Base-by-base conservation (phyloP, 2,329 filamentous ascomycete genomes). In the Pseudopyrenochaeta lycopersici region DNA sequence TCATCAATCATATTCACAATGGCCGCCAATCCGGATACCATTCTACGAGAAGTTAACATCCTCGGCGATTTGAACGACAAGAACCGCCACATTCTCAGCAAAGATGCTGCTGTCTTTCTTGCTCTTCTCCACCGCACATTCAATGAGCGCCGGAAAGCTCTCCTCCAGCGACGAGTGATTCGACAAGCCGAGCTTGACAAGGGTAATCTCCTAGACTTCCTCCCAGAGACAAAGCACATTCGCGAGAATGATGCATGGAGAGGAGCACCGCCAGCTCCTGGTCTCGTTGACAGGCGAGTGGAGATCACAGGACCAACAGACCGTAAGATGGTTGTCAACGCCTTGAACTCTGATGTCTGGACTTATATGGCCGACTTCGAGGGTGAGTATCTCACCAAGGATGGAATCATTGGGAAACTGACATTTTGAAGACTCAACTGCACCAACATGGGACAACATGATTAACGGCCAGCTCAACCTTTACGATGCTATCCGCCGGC, bases 361-460 rank as follows among this genome's bases (percentile, higher is more conserved):
- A 98, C 94, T 51, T 99, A 98, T 73, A 99, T 99, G 95, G 95
- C 95, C 42, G 95, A 99, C 79, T 96, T 99, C 66, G 95, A 99
- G 81, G 94, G 93, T 95, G 77, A 70, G 84, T 31, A 33, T 18
- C 15, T 21, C 10, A 43, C 14, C 23, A n/a, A n/a, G 23, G 9
- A 7, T 4, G 12, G n/a, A 7, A 33, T 15, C 11, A 12, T 7
- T 9, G 7, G 15, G 40, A 42, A 14, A 21, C 58, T 70, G 33
- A 72, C 51, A 41, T 15, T 6, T 1, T 10, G 14, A 68, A 97
- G 93, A 98, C 78, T 97, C 95, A 6, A 95, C 85, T 72, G 93
- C 95, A 20, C 95, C 95, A 20, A 97, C 95, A 38, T 99, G 95
- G 95, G 92, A 97, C 65, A 98, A 98, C 82, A 98, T 98, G 93